Conservation (phyloP, 2,329 filamentous ascomycete species). For the Fusarium euwallaceae region DNA sequence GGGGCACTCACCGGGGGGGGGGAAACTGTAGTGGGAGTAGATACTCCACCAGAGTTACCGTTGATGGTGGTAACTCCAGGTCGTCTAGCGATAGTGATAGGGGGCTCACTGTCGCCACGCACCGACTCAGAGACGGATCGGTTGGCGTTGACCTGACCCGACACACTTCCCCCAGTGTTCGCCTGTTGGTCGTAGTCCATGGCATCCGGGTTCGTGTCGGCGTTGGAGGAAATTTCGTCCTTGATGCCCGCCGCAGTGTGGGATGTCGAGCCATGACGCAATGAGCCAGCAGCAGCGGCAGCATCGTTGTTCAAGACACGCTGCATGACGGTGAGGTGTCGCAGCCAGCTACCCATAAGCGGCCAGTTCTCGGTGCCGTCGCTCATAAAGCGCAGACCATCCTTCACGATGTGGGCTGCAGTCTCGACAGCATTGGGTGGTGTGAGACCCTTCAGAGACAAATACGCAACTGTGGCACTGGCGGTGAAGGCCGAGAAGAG, state of each 20-base stretch:
- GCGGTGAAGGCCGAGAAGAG: slow-evolving; percentile 73
- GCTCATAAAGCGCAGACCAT: slow-evolving; percentile 70
- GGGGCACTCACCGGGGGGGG: slow-evolving; percentile 52
- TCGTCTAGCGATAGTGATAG: slow-evolving; percentile 61
- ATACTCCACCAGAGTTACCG: slow-evolving; percentile 64
- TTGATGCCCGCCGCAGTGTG: slow-evolving; percentile 56
- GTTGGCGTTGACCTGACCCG: slow-evolving; percentile 49
- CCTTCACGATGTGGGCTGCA: slow-evolving; percentile 68
- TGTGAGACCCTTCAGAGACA: slow-evolving; percentile 72
- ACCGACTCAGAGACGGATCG: slow-evolving; percentile 57
- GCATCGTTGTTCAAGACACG: slow-evolving; percentile 70
- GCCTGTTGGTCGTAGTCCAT: slow-evolving; percentile 69
- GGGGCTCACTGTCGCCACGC: slow-evolving; percentile 67
- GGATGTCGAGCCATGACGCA: slow-evolving; percentile 52
- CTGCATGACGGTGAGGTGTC: slow-evolving; percentile 72
- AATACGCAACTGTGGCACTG: slow-evolving; percentile 71
- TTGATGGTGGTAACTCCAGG: slow-evolving; percentile 71
- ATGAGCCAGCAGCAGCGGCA: slow-evolving; percentile 46
- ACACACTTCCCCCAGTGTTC: slow-evolving; percentile 33
- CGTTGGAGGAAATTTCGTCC: slow-evolving; percentile 68
- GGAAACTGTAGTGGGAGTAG: slow-evolving; percentile 62
- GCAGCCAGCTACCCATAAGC: slow-evolving; percentile 70
- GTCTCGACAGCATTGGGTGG: slow-evolving; percentile 69
- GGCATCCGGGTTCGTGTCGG: slow-evolving; percentile 66
- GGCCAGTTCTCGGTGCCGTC: slow-evolving; percentile 72